A percentile compares a stretch with the other conserved stretches of the same genome.
Conservation (phyloP, 1,284 basidiomycete species). For the Trichosporon sp. region DNA sequence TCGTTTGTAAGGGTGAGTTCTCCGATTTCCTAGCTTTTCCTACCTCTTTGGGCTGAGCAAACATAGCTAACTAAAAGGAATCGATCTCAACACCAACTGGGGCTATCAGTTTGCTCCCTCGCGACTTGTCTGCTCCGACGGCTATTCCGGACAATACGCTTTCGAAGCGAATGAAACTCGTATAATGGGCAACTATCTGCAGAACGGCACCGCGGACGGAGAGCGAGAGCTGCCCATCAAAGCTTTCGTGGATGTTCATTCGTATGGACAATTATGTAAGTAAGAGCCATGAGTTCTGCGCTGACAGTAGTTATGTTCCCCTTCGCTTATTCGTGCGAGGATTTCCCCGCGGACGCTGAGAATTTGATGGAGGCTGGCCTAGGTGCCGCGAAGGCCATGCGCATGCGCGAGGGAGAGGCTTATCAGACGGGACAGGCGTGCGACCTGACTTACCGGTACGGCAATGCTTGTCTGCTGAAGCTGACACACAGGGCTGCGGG, state of each 20-base stretch:
- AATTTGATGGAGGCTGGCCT: slow-evolving; percentile 71
- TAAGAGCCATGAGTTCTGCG: slow-evolving; percentile 16
- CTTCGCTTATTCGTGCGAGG: slow-evolving; percentile 67
- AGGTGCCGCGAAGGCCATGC: slow-evolving; percentile 63
- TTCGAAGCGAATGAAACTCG: slow-evolving; percentile 72
- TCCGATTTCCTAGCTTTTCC: background rate
- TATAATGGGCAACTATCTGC: slow-evolving; percentile 66
- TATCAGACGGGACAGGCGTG: slow-evolving; percentile 63
- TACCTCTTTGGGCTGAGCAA: too few species aligned
- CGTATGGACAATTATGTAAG: slow-evolving; percentile 76
- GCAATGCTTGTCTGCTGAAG: slow-evolving; percentile 8
- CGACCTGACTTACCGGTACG: slow-evolving; percentile 59
- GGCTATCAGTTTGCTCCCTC: slow-evolving; percentile 45
- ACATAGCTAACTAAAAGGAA: slow-evolving; percentile 55
- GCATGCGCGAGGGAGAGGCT: slow-evolving; percentile 54
- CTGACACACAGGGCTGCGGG: slow-evolving; percentile 51
- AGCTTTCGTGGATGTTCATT: slow-evolving; percentile 70
- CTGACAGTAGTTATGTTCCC: slow-evolving; percentile 56
- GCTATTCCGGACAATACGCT: slow-evolving; percentile 64
- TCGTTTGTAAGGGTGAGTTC: slow-evolving; percentile 45
- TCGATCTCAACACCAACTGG: slow-evolving; percentile 80
- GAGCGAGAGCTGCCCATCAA: slow-evolving; percentile 43
- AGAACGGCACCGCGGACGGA: slow-evolving; percentile 38
- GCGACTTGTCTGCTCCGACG: slow-evolving; percentile 56
- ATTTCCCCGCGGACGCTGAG: slow-evolving; percentile 67